Conservation (phyloP, 2,329 filamentous ascomycete species). For the Colletotrichum agaves region DNA sequence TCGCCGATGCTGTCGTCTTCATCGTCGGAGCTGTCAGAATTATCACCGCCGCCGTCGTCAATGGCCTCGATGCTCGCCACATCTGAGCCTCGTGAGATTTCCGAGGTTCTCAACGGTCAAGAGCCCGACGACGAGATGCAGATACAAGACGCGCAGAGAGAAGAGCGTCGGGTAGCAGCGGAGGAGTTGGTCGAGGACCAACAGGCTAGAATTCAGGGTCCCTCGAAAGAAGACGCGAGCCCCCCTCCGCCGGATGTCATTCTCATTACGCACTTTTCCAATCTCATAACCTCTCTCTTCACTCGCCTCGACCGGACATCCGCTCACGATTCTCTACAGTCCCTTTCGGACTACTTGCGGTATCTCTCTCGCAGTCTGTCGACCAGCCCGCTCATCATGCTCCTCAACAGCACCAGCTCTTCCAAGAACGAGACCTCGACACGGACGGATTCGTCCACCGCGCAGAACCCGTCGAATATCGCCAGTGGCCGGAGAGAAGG, state of each 20-base stretch:
- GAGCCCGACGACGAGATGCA: neutral
- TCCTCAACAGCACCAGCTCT: conserved; percentile 63
- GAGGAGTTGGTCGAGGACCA: too few relatives aligned
- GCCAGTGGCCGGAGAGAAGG: neutral
- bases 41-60: conserved; percentile 38
- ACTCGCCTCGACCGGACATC: conserved; percentile 55
- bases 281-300: conserved; percentile 64
- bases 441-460: neutral
- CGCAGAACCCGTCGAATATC: neutral
- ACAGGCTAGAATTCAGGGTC: neutral
- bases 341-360: conserved; percentile 59
- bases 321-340: conserved; percentile 60
- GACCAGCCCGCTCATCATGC: conserved; percentile 60
- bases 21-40: conserved; percentile 16
- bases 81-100: neutral
- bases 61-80: conserved; percentile 11
- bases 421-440: conserved; percentile 13
- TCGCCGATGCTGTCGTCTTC: conserved; percentile 17
- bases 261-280: conserved; percentile 65
- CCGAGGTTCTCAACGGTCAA: neutral
- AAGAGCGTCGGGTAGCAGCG: neutral
- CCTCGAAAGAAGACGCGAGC: neutral
- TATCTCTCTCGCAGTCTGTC: conserved; percentile 54
- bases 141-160: neutral
- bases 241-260: conserved; percentile 56